Evolutionary conservation across 768 basidiomycete genomes (phyloP), one percentile per base, ranked within the genome.

Genomic region (Agrocybe praecox): DNA sequence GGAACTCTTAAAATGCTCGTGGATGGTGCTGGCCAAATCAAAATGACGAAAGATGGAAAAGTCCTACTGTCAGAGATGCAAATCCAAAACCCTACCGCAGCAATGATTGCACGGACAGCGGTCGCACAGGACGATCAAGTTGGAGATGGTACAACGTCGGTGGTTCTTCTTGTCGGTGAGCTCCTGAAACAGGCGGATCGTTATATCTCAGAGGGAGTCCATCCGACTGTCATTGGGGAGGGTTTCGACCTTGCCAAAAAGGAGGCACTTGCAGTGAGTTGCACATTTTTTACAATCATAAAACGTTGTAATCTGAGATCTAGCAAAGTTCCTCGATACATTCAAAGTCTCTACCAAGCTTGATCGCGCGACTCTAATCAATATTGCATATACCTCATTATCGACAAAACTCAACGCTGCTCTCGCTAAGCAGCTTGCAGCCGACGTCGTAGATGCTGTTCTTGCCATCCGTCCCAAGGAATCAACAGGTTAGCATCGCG

Each of bases 31-130:
- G 97, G 97, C 10, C 92, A 95, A 76, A 96, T 99, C 74, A 99
- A 98, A 83, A 96, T 99, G 92, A 98, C 97, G 62, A 99, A 98
- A 80, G 97, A 98, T 68, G 97, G 97, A 61, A 99, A 99, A 77
- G 96, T 98, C 42, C 76, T 99, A 54, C 81, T 99, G 56, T 96
- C 95, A 42, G 97, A 99, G 78, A 99, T 99, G 97, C 97, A 98
- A 77, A 99, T 99, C 65, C 91, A 93, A 76, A 98, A 99, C 72
- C 97, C 97, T 26, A 98, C 97, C 2, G 97, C 97, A 17, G 96
- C 97, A 29, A 96, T 99, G 94, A 94, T 99, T 68, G 97, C 97
- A 46, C 87, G 95, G 50, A 98, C 97, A 43, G 97, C 97, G 14
- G 96, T 98, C 21, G 96, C 97, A 2, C 97, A 98, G 71, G 97